Evolutionary conservation across 495 filamentous ascomycete genomes (phyloP).

Genomic region (Chaetomium fimeti): DNA sequence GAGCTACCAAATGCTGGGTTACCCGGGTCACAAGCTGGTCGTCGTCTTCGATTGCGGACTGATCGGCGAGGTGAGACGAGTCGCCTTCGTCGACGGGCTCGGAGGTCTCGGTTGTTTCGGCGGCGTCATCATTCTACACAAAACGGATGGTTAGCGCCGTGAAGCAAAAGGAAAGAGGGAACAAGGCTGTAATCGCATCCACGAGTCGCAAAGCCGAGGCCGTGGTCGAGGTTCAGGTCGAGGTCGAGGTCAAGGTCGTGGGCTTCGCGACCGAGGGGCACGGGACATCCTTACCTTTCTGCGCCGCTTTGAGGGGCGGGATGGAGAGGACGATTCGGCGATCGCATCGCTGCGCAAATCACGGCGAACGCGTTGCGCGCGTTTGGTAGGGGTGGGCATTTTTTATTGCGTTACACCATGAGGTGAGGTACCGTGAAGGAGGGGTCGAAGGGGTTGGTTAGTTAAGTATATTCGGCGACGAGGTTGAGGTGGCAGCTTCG

Average conservation of each 20-base stretch:
- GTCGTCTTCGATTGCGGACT: slow-evolving; percentile 48
- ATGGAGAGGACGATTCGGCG: slow-evolving; percentile 61
- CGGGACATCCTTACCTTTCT: slow-evolving; percentile 59
- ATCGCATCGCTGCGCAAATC: slow-evolving; percentile 42
- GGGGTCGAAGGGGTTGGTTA: slow-evolving; percentile 1
- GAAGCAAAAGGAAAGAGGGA: slow-evolving; percentile 19
- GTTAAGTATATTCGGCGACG: background rate
- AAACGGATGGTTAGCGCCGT: slow-evolving; percentile 10
- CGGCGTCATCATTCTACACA: slow-evolving; percentile 25
- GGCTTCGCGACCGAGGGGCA: slow-evolving; percentile 29
- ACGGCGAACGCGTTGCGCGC: slow-evolving; percentile 43
- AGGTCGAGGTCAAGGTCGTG: no score
- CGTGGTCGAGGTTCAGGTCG: slow-evolving; percentile 27
- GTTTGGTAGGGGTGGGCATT: slow-evolving; percentile 48
- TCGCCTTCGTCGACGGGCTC: slow-evolving; percentile 42
- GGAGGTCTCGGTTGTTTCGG: slow-evolving; percentile 24
- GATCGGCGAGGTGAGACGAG: slow-evolving; percentile 49
- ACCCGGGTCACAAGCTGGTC: slow-evolving; percentile 69
- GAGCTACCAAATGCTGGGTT: slow-evolving; percentile 63
- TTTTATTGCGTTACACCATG: slow-evolving; percentile 29
- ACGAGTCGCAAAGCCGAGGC: background rate
- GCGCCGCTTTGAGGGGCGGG: slow-evolving; percentile 69
- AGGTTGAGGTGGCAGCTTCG: background rate
- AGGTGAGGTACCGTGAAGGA: slow-evolving; percentile 8
- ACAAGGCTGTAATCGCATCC: slow-evolving; percentile 4